These are phyloP conservation scores for Diaporthe ilicicola DNA, from an alignment of 2,329 filamentous ascomycete genomes.

Conservation along the genomic window DNA sequence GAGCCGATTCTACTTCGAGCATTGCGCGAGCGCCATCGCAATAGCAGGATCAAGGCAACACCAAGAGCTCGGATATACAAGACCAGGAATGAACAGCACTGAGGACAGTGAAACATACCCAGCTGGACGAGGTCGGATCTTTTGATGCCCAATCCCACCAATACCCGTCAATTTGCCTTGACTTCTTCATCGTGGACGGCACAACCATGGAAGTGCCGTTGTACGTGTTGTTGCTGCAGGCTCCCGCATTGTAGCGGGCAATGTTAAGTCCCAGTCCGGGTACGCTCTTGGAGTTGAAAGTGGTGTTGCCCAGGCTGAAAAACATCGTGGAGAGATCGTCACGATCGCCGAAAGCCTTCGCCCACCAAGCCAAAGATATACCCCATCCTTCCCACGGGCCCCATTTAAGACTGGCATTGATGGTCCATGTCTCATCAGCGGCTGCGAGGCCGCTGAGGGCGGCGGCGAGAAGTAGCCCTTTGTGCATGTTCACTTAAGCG, in stretches of 20 bases:
- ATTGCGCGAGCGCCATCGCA: background rate
- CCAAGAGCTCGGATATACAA: no score
- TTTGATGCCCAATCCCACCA: conserved; percentile 49
- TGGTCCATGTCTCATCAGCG: conserved; percentile 44
- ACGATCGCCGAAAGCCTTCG: conserved; percentile 48
- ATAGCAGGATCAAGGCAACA: background rate
- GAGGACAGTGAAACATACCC: conserved; percentile 36
- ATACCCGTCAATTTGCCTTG: conserved; percentile 50
- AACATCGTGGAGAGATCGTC: conserved; percentile 52
- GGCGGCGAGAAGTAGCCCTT: background rate
- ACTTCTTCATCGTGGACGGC: conserved; percentile 47
- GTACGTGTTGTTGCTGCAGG: conserved; percentile 46
- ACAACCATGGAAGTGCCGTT: conserved; percentile 45
- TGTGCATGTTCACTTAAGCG: background rate
- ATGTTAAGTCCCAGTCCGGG: conserved; percentile 53
- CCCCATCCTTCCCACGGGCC: conserved; percentile 56
- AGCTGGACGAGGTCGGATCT: conserved; percentile 46
- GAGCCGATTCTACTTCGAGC: no score
- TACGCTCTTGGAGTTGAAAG: conserved; percentile 41
- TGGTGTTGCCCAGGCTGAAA: conserved; percentile 46
- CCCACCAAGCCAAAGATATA: conserved; percentile 55
- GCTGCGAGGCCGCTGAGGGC: conserved; percentile 3
- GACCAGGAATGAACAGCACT: background rate
- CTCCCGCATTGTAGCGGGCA: conserved; percentile 53
- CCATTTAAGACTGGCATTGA: conserved; percentile 44